Base-by-base conservation (phyloP, 805 yeast species). In the Martiniozyma abietophila region DNA sequence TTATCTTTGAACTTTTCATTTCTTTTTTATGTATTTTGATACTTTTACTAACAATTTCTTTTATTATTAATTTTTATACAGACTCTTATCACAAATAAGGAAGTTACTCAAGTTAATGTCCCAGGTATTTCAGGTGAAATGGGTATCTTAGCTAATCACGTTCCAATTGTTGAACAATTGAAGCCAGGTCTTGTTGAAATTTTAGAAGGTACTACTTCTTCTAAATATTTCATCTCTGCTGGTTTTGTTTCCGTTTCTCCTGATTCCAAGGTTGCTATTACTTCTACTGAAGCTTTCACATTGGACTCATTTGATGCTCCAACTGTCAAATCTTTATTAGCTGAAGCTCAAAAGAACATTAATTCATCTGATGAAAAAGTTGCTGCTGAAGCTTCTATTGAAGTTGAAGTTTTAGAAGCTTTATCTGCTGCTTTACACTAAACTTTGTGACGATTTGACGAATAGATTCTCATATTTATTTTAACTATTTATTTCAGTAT, bases 81-180 rank as follows among this genome's bases (percentile, higher is more conserved):
- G 60, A 50, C 61, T 23, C 25, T 54, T 32, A 41, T 54, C 43
- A 35, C 48, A 24, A 46, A 54, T 48, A 55, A 56, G 44, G 59
- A 49, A 42, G 60, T 58, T 45, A 50, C 66, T 55, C 85, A 92
- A 71, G 97, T 92, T 50, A 92, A 92, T 69, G 71, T 92, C 49
- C 98, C 98, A 56, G 94, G 95, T 45, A 71, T 80, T 54, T 78
- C 92, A 48, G 98, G 98, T 61, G 94, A 83, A 58, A 75, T 89
- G 64, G 98, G 98, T 83, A 75, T 92, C 47, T 69, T 92, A 58
- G 96, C 97, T 51, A 80, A 84, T 69, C 98, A 92, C 76, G 95
- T 92, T 55, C 97, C 98, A 53, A 76, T 82, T 53, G 85, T 89
- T 46, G 97, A 92, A 69, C 95, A 92, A 72, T 77, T 92, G 60